phyloP scores from a whole-genome alignment of 1,284 basidiomycete species.

The Fomitopsis pinicola region DNA sequence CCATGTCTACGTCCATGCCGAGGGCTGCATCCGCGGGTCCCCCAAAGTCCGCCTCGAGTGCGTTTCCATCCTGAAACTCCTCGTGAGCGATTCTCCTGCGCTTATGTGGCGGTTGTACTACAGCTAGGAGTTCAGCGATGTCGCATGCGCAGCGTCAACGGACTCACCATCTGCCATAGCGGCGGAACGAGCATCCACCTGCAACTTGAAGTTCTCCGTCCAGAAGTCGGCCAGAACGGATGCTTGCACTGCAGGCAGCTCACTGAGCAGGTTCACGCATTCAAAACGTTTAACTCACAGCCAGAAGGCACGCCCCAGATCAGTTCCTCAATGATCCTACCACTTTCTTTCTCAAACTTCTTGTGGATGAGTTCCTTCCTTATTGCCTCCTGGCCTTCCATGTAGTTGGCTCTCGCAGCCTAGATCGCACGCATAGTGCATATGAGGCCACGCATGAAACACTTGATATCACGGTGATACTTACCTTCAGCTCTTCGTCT shows the following conservation, averaged over 20 bases:
- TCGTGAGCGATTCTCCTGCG: slow-evolving; percentile 30
- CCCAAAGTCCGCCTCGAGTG: slow-evolving; percentile 7
- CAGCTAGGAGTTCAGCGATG: background rate
- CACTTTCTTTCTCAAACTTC: slow-evolving; percentile 51
- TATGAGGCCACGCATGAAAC: background rate
- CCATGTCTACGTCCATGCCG: slow-evolving; percentile 21
- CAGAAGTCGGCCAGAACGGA: slow-evolving; percentile 65
- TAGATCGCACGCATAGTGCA: slow-evolving; percentile 19
- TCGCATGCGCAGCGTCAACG: background rate
- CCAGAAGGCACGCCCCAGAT: slow-evolving; percentile 65
- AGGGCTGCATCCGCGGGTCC: slow-evolving; percentile 23
- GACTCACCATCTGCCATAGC: slow-evolving; percentile 31
- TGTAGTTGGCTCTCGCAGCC: slow-evolving; percentile 63
- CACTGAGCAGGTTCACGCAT: background rate
- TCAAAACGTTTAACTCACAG: slow-evolving; percentile 38
- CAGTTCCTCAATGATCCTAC: slow-evolving; percentile 53
- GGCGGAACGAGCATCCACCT: slow-evolving; percentile 59
- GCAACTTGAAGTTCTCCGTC: slow-evolving; percentile 63
- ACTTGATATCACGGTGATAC: background rate
- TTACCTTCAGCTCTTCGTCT: slow-evolving; percentile 71
- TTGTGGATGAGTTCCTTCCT: slow-evolving; percentile 49
- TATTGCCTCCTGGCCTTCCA: slow-evolving; percentile 53
- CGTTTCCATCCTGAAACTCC: slow-evolving; percentile 10
- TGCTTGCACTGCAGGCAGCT: slow-evolving; percentile 48
- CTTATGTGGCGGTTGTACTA: slow-evolving; percentile 36